Conservation (phyloP, 192 early-diverging fungal genomes). For the Gryganskiella cystojenkinii region DNA sequence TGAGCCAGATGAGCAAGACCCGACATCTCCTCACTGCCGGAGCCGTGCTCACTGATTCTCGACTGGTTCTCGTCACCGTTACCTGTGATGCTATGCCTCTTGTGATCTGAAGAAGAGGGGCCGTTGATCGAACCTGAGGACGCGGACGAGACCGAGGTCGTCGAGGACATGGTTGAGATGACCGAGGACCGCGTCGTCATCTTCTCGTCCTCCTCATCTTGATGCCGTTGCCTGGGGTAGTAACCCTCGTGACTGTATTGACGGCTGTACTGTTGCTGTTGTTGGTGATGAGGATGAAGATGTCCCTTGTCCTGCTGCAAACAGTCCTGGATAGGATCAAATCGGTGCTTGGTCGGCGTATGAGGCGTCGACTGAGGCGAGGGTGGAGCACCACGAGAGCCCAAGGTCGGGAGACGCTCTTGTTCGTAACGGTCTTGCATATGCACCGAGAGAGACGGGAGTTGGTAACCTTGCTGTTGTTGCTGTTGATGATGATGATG, state of each 20-base stretch:
- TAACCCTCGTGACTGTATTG: background rate
- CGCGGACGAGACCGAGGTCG: constrained; percentile 18
- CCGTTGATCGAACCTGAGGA: background rate
- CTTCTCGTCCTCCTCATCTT: constrained; percentile 16
- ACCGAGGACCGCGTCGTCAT: constrained; percentile 18
- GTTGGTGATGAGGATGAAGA: constrained; percentile 9
- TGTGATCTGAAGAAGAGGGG: background rate
- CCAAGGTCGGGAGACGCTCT: background rate
- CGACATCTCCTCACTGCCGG: constrained; percentile 26
- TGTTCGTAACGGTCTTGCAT: constrained; percentile 10
- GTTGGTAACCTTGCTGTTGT: constrained; percentile 9
- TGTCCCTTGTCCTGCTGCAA: constrained; percentile 41
- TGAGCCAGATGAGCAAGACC: constrained; percentile 45
- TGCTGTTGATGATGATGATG: background rate
- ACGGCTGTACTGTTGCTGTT: background rate
- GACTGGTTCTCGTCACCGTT: background rate
- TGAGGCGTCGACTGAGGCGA: constrained; percentile 50
- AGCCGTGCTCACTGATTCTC: background rate
- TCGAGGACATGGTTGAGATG: constrained; percentile 28
- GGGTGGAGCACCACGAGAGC: constrained; percentile 12
- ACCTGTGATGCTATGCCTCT: background rate
- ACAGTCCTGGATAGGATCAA: constrained; percentile 49
- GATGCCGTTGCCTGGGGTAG: background rate
- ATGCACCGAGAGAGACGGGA: constrained; percentile 20
- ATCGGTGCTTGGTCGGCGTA: constrained; percentile 47